Percentiles rank a stretch among this genome's conserved stretches.
phyloP scores from a whole-genome alignment of 2,329 filamentous ascomycete genomes.

The Verticillium longisporum region DNA sequence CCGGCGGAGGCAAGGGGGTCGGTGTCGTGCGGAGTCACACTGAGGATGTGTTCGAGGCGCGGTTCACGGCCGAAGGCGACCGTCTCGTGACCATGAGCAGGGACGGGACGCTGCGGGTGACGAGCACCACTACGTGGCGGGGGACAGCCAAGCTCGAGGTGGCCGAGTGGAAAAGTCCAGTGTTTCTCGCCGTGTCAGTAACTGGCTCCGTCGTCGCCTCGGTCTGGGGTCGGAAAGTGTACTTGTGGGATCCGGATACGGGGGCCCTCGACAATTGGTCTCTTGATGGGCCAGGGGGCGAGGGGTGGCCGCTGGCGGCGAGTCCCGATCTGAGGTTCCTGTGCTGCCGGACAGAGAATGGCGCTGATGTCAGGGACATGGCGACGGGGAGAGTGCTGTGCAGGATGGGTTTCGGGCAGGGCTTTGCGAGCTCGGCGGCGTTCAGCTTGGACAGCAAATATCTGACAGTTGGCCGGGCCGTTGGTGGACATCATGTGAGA shows the following conservation, averaged over 20 bases:
- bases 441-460: not conserved
- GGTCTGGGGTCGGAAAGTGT: slow-evolving; percentile 8
- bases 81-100: slow-evolving; percentile 5
- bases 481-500: not conserved
- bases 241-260: slow-evolving; percentile 6
- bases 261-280: slow-evolving; percentile 7
- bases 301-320: slow-evolving; percentile 7
- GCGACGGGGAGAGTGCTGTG: slow-evolving; percentile 7
- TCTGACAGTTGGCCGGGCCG: not conserved
- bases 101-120: slow-evolving; percentile 8
- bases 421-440: slow-evolving; percentile 6
- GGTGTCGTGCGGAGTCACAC: slow-evolving; percentile 9
- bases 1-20: not conserved
- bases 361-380: slow-evolving; percentile 8
- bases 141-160: slow-evolving; percentile 9
- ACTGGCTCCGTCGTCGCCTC: not conserved
- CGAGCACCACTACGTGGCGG: slow-evolving; percentile 2
- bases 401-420: slow-evolving; percentile 5
- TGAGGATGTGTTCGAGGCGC: slow-evolving; percentile 9
- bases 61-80: slow-evolving; percentile 5
- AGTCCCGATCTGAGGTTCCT: slow-evolving; percentile 7
- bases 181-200: slow-evolving; percentile 4
- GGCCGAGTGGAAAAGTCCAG: slow-evolving; percentile 7
- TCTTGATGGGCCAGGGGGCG: slow-evolving; percentile 6
- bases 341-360: slow-evolving; percentile 8